Percentiles rank a stretch among this genome's conserved stretches.
Evolutionary conservation across 176 grass and related monocot species (phyloP).

Genomic region (Metroxylon sagu): DNA sequence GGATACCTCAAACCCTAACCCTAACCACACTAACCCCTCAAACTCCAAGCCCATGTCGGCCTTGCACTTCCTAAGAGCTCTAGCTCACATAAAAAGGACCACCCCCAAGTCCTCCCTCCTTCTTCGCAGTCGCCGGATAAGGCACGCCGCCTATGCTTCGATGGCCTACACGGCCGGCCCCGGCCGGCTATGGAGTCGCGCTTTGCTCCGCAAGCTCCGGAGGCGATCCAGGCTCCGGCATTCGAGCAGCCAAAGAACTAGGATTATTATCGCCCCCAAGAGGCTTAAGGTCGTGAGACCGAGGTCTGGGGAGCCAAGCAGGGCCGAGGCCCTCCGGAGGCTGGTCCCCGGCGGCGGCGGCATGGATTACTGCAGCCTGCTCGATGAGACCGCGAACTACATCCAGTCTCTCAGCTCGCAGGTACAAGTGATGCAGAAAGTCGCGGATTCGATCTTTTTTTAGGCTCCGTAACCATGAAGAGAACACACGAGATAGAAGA

Average conservation of each 20-base stretch:
- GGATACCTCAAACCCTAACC: constrained; percentile 45
- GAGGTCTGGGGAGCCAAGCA: constrained; percentile 22
- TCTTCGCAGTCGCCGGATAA: constrained; percentile 43
- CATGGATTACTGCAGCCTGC: constrained; percentile 75
- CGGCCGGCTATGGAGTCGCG: constrained; percentile 42
- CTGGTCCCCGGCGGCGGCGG: constrained; percentile 55
- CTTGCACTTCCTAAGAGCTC: constrained; percentile 64
- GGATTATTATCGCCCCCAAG: too few relatives aligned
- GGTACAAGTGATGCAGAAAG: constrained; percentile 79
- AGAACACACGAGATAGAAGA: too few relatives aligned
- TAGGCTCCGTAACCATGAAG: not conserved
- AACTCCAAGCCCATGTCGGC: constrained; percentile 53
- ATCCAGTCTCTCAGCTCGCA: constrained; percentile 51
- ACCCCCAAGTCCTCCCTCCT: constrained; percentile 10
- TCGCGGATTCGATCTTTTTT: constrained; percentile 56
- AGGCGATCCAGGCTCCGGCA: too few relatives aligned
- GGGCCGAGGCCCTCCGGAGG: constrained; percentile 45
- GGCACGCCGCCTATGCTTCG: constrained; percentile 59
- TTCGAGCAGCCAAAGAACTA: too few relatives aligned
- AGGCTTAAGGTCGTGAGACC: constrained; percentile 1
- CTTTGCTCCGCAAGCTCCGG: constrained; percentile 33
- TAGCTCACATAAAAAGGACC: constrained; percentile 39
- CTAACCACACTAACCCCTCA: constrained; percentile 22
- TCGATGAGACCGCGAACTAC: constrained; percentile 90
- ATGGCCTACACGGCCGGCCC: constrained; percentile 45